phyloP scores from a whole-genome alignment of 805 yeast genomes.

The Kuraishia molischiana region DNA sequence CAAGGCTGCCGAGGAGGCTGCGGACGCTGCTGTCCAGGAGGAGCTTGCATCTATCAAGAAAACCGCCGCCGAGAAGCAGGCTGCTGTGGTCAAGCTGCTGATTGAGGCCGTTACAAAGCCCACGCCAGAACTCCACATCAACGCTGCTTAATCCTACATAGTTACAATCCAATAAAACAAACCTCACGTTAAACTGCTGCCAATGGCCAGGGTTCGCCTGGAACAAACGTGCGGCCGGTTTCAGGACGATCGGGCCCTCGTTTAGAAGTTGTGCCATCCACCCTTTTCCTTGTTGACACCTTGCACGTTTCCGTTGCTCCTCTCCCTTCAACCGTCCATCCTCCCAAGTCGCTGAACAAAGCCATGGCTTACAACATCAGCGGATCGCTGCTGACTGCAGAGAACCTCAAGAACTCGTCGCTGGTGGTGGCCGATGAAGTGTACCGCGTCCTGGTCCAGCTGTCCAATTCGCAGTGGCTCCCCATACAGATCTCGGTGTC shows the following conservation, averaged over 20 bases:
- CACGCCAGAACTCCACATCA: conserved; percentile 73
- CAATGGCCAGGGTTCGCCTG: too few species aligned
- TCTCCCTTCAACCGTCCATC: too few species aligned
- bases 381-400: not conserved
- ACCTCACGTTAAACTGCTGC: too few species aligned
- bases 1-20: conserved; percentile 21
- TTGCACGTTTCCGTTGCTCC: too few species aligned
- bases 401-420: not conserved
- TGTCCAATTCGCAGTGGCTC: conserved; percentile 1
- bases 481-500: conserved; percentile 12
- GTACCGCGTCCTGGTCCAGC: not conserved
- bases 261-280: too few species aligned
- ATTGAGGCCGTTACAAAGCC: conserved; percentile 75
- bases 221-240: too few species aligned
- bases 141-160: conserved; percentile 41
- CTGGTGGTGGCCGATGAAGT: not conserved
- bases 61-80: conserved; percentile 52
- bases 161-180: too few species aligned
- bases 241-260: too few species aligned
- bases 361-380: not conserved
- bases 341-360: too few species aligned
- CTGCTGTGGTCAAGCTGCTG: conserved; percentile 61
- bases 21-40: conserved; percentile 5
- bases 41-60: conserved; percentile 41
- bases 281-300: too few species aligned